Evolutionary conservation across 1,284 basidiomycete species (phyloP).

Genomic region (Cutaneotrichosporon dermatis): DNA sequence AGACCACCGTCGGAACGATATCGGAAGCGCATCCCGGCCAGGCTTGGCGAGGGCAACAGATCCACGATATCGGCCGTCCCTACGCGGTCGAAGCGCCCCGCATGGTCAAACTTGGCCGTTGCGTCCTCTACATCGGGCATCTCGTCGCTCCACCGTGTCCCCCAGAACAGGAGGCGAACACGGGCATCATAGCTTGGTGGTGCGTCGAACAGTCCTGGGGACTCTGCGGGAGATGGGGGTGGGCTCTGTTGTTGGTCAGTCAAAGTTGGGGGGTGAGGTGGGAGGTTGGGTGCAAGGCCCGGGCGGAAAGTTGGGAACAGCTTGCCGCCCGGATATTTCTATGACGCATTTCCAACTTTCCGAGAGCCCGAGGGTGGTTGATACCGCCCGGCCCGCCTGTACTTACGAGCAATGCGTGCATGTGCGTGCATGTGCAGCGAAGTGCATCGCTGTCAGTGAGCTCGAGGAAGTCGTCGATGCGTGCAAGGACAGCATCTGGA

Average conservation of each 20-base stretch:
- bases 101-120: background rate
- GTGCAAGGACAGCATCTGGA: slow-evolving; percentile 1
- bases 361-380: too few relatives aligned
- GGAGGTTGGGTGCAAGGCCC: background rate
- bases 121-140: background rate
- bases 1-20: background rate
- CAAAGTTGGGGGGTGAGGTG: too few relatives aligned
- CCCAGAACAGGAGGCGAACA: slow-evolving; percentile 1
- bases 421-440: background rate
- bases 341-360: too few relatives aligned
- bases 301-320: background rate
- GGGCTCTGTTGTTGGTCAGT: background rate
- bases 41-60: background rate
- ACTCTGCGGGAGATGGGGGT: background rate
- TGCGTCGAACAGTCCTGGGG: background rate
- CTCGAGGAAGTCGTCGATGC: background rate
- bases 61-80: background rate
- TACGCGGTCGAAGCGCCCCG: background rate
- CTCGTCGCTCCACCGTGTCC: background rate
- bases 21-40: background rate
- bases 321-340: background rate
- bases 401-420: slow-evolving; percentile 1
- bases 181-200: slow-evolving; percentile 1
- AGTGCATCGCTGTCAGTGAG: background rate
- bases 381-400: too few relatives aligned